Percentiles rank a stretch among this genome's conserved stretches.
Conservation (phyloP, 495 filamentous ascomycete species). For the Corynascus novoguineensis region DNA sequence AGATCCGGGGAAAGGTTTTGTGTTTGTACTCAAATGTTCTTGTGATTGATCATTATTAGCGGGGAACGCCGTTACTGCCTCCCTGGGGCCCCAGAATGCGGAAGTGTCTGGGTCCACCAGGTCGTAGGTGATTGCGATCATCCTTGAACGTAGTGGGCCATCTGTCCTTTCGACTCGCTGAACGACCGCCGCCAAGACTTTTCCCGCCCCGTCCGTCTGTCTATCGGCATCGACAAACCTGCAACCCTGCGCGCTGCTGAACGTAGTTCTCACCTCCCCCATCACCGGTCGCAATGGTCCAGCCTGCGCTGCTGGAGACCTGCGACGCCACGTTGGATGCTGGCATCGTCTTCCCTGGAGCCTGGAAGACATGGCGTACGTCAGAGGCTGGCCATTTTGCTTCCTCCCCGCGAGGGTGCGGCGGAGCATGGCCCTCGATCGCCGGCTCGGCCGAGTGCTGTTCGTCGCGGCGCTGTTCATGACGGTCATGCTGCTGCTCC, state of each 20-base stretch:
- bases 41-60: too few species aligned
- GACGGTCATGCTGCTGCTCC: conserved; percentile 14
- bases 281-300: neutral
- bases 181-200: too few species aligned
- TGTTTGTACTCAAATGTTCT: too few species aligned
- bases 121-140: too few species aligned
- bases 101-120: too few species aligned
- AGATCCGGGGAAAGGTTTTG: too few species aligned
- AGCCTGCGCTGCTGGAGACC: neutral
- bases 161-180: too few species aligned
- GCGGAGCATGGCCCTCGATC: neutral
- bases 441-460: conserved; percentile 18
- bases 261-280: conserved; percentile 18
- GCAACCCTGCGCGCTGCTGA: conserved; percentile 26
- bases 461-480: conserved; percentile 13
- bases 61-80: too few species aligned
- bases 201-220: too few species aligned
- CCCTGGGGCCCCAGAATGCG: too few species aligned
- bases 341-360: neutral
- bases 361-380: neutral
- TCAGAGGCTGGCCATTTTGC: neutral
- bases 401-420: neutral
- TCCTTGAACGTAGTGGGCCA: too few species aligned
- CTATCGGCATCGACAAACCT: too few species aligned
- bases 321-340: neutral